phyloP scores from a whole-genome alignment of 176 grass and related monocot genomes.

The Oryza glumipatula region DNA sequence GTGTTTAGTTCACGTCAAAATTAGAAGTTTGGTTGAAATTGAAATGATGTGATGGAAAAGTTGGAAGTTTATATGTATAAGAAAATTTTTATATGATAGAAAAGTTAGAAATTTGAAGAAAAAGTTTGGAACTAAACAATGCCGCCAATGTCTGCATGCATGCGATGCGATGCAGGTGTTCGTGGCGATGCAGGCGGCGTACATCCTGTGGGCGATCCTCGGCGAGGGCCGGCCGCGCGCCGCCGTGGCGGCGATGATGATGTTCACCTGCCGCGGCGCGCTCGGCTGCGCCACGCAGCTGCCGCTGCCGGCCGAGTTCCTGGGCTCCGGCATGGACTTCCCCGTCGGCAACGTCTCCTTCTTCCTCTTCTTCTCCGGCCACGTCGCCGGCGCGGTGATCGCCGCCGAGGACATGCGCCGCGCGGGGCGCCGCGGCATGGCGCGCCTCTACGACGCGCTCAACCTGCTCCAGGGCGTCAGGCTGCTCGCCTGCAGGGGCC shows the following conservation, averaged over 20 bases:
- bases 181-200: slow-evolving; percentile 81
- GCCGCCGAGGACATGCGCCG: slow-evolving; percentile 88
- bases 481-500: slow-evolving; percentile 87
- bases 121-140: no score
- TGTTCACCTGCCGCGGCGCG: slow-evolving; percentile 85
- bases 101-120: no score
- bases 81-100: no score
- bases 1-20: not conserved
- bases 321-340: slow-evolving; percentile 87
- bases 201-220: slow-evolving; percentile 91
- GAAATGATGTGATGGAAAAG: no score
- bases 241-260: slow-evolving; percentile 77
- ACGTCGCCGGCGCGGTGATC: slow-evolving; percentile 81
- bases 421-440: slow-evolving; percentile 50
- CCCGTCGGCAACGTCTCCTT: slow-evolving; percentile 96
- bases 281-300: slow-evolving; percentile 90
- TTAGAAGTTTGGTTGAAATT: no score
- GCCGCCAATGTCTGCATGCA: not conserved
- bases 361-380: slow-evolving; percentile 97
- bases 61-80: no score
- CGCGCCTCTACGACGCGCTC: slow-evolving; percentile 68
- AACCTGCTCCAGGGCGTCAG: slow-evolving; percentile 73
- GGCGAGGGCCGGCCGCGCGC: slow-evolving; percentile 73
- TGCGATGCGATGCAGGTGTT: slow-evolving; percentile 58
- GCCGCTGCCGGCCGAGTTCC: slow-evolving; percentile 73